Base-by-base conservation (phyloP, 768 basidiomycete genomes). In the Rossbeevera mucosa region DNA sequence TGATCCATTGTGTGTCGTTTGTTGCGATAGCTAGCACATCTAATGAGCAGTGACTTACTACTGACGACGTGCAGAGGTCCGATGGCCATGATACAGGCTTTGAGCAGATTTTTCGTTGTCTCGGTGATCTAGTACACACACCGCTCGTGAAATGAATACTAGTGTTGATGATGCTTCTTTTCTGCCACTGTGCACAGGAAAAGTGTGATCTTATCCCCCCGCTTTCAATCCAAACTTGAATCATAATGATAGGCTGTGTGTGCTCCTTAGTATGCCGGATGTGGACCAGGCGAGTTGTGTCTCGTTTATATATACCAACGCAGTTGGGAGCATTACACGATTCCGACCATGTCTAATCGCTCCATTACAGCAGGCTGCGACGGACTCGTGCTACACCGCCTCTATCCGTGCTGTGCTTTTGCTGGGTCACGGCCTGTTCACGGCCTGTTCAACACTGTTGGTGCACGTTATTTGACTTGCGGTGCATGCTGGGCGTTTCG, bases 21-120 rank as follows among this genome's bases (percentile, higher is more conserved):
- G 81, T 81, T 58, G 80, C 81, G 5, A 64, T 82, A n/a, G 42
- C 70, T 84, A 5, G 80, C 80, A 1, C 76, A 80, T 57, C 58
- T 84, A 7, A 77, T 76, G 56, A 56, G 72, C 71, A 18, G 44
- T 52, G 28, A 36, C 2, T 57, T n/a, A 58, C 4, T 36, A 26
- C n/a, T 26, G 8, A 28, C 45, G 42, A 36, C 33, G 38, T 21
- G 20, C 48, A 77, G 76, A 70, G 47, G 61, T 9, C 59, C 68
- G 25, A 76, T 82, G 64, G 81, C 82, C 7, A 73, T 7, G 81
- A 77, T 0, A 81, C 80, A 11, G 82, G 83, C 0, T 84, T 83
- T 47, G 72, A 67, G 26, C 80, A 82, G 60, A 71, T 84, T 40
- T 79, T 83, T 38, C 75, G 81, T n/a, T 78, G 82, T 3, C 61